Evolutionary conservation across 2,329 filamentous ascomycete genomes (phyloP), one percentile per base, ranked within the genome.

Genomic region (Teratosphaeria nubilosa): DNA sequence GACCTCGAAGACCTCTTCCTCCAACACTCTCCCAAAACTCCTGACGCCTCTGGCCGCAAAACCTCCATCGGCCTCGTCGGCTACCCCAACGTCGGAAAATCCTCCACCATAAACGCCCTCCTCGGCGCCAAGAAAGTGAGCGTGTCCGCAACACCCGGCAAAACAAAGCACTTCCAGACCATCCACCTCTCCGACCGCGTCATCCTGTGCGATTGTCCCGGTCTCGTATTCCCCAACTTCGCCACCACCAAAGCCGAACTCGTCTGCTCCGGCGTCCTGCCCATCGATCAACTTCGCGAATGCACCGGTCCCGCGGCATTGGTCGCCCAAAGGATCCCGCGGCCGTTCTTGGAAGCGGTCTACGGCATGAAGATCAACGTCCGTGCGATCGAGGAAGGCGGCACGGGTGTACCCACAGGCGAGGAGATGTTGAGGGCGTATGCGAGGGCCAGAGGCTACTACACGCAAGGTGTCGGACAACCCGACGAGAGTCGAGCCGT

Each of bases 121-220:
- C 91, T 97, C 59, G 95, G 95, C 55, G 86, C 94, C 57, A 99
- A 97, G 78, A 99, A 97, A 77, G 94, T 99, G 5, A 97, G 92
- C 0, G 95, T 99, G 45, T 99, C 94, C 16, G 87, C 92, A 14
- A 99, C 94, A 1, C 94, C 94, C 3, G 94, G 94, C 72, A 99
- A 99, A 78, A 99, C 94, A 14, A 99, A 99, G 78, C 94, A 99
- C 70, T 99, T 99, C 78, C 94, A 99, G 74, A 99, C 94, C 1
- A 94, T 99, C 59, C 91, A 96, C 71, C 83, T 99, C 32, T 94
- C 88, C 59, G 88, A 94, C 0, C 84, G 86, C 59, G 90, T 99
- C 62, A 82, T 97, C 53, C 83, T 99, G 6, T 97, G 94, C 75
- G 94, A 99, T 85, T 99, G 94, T 70, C 94, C 94, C 10, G 94